Conservation (phyloP, 345 rosid species). For the Eucalyptus cloeziana region DNA sequence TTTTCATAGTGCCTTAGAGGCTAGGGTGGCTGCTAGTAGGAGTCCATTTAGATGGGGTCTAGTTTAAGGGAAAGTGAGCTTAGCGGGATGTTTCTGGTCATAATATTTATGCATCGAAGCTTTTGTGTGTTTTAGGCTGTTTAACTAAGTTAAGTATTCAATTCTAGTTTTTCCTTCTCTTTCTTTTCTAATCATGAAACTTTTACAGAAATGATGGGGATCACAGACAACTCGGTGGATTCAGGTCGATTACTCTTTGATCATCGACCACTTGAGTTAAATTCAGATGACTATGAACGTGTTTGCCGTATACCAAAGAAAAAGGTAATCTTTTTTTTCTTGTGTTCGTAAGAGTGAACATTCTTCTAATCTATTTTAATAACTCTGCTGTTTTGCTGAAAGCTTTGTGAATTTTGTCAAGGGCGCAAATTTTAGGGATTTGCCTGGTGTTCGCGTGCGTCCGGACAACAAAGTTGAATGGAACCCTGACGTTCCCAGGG, state of each 20-base stretch:
- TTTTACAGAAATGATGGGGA: conserved; percentile 14
- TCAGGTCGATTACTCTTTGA: conserved; percentile 13
- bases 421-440: conserved; percentile 62
- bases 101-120: neutral
- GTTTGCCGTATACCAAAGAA: conserved; percentile 35
- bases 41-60: neutral
- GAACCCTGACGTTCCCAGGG: conserved; percentile 27
- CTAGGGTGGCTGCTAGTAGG: neutral
- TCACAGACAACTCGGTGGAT: neutral
- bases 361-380: neutral
- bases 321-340: conserved; percentile 11
- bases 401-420: neutral
- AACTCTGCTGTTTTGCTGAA: no score
- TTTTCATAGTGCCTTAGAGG: neutral
- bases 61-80: neutral
- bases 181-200: neutral
- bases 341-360: neutral
- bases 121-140: neutral
- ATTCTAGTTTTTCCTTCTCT: neutral
- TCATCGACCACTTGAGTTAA: conserved; percentile 31
- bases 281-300: conserved; percentile 34
- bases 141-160: neutral
- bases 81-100: neutral
- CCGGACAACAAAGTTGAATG: conserved; percentile 21
- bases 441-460: conserved; percentile 44